These are phyloP conservation scores for Suhomyces sp. DNA, from an alignment of 805 yeast genomes.

Conservation along the genomic window DNA sequence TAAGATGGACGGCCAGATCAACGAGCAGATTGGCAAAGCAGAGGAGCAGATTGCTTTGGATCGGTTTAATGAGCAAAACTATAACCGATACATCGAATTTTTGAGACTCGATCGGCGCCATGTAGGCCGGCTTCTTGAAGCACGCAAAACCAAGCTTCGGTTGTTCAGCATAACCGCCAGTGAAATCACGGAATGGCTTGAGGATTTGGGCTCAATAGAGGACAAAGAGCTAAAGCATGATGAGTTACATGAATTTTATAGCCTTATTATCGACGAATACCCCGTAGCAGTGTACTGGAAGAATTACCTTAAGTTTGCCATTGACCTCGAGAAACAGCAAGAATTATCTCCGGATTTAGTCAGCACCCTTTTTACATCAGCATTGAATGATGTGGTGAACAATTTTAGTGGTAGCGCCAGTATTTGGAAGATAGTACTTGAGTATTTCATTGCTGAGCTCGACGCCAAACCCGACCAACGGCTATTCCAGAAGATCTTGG, in stretches of 20 bases:
- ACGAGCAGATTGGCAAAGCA: background rate
- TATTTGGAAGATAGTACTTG: constrained; percentile 20
- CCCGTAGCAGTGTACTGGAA: constrained; percentile 22
- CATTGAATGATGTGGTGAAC: constrained; percentile 20
- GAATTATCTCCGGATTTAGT: background rate
- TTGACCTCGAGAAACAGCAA: constrained; percentile 2
- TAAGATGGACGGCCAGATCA: background rate
- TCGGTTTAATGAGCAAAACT: background rate
- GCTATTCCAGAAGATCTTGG: constrained; percentile 17
- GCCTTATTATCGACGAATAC: constrained; percentile 14
- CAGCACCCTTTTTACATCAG: constrained; percentile 13
- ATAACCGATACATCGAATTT: background rate
- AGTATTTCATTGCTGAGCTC: background rate
- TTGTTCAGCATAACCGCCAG: constrained; percentile 8
- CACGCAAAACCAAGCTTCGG: background rate
- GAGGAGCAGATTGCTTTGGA: background rate
- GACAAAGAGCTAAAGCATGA: constrained; percentile 8
- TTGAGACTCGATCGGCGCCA: background rate
- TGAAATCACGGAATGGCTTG: constrained; percentile 18
- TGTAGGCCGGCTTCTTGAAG: background rate
- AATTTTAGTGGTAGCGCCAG: constrained; percentile 22
- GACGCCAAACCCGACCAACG: constrained; percentile 6
- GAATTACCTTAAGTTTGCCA: constrained; percentile 15
- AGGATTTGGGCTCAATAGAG: constrained; percentile 14
- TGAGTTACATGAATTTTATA: constrained; percentile 14